These are phyloP conservation scores for Geoglossum glabrum DNA, from an alignment of 495 filamentous ascomycete species.

Conservation along the genomic window DNA sequence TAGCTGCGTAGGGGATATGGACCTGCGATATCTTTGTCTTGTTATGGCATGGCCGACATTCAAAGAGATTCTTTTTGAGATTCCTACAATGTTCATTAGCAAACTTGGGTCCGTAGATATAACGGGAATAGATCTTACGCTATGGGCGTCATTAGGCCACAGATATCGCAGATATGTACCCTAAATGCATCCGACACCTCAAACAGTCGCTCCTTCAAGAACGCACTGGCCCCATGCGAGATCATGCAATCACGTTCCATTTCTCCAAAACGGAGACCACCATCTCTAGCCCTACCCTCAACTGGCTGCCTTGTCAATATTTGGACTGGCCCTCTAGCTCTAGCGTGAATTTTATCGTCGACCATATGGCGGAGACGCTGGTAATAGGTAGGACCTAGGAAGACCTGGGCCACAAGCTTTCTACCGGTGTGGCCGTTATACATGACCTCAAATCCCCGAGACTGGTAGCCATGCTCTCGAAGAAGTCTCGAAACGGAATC, in stretches of 20 bases:
- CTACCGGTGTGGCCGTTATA: conserved; percentile 92
- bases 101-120: background rate
- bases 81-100: conserved; percentile 37
- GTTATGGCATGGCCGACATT: conserved; percentile 94
- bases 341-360: conserved; percentile 98
- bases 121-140: conserved; percentile 47
- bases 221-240: conserved; percentile 84
- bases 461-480: conserved; percentile 85
- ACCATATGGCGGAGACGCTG: conserved; percentile 98
- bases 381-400: conserved; percentile 96
- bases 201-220: conserved; percentile 93
- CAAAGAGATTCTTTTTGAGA: conserved; percentile 80
- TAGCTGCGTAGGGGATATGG: conserved; percentile 93
- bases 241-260: conserved; percentile 99
- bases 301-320: conserved; percentile 97
- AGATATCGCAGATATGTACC: conserved; percentile 97
- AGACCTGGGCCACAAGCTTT: conserved; percentile 84
- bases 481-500: conserved; percentile 79
- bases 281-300: conserved; percentile 91
- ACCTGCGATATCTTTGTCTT: conserved; percentile 96
- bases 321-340: conserved; percentile 85
- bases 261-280: conserved; percentile 97
- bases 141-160: conserved; percentile 95
- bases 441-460: conserved; percentile 94
- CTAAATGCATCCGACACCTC: conserved; percentile 96